Evolutionary conservation across 129 eudicot genomes (phyloP), one percentile per base, ranked within the genome.

Genomic region (Helichrysum umbraculigerum): DNA sequence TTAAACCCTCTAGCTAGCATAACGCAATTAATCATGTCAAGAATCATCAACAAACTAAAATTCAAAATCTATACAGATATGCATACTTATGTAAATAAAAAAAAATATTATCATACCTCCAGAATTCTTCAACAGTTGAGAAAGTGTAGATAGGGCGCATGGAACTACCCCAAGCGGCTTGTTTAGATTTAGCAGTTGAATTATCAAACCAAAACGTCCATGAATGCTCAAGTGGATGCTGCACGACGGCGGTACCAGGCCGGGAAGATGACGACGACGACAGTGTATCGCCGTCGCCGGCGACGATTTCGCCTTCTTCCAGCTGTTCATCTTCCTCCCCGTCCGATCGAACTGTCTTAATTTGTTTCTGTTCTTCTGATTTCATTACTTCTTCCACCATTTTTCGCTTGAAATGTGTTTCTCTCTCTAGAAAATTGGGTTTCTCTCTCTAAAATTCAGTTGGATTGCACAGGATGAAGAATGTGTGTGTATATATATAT

Each of bases 191-290:
- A n/a, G 85, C 86, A 20, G 80, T 29, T 0, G 96, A 87, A 35
- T 25, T 82, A 69, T 92, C 92, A 77, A 92, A 89, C 97, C 97
- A 92, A 80, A 92, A 87, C 1, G 96, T 92, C 97, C 97, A 92
- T 0, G 96, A 78, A 76, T 87, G 86, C 70, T 92, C 97, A 41
- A 92, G 79, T 0, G 89, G 92, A 62, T 92, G 96, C 63, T 79
- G 78, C 4, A 79, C n/a, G 19, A 87, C 62, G 54, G 82, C 76
- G 52, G 80, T 66, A 17, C 69, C 41, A 6, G 79, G 75, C 21
- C 73, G 71, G 64, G 83, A 75, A 7, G 78, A 68, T 9, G 83
- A 65, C 1, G 79, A 58, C 15, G 76, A 74, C 21, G 83, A 79
- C 6, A 65, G 80, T 4, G 79, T 86, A 1, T 78, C 91, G 11